These are phyloP conservation scores for Diaporthe amygdali DNA, from an alignment of 2,329 filamentous ascomycete species.

Conservation along the genomic window DNA sequence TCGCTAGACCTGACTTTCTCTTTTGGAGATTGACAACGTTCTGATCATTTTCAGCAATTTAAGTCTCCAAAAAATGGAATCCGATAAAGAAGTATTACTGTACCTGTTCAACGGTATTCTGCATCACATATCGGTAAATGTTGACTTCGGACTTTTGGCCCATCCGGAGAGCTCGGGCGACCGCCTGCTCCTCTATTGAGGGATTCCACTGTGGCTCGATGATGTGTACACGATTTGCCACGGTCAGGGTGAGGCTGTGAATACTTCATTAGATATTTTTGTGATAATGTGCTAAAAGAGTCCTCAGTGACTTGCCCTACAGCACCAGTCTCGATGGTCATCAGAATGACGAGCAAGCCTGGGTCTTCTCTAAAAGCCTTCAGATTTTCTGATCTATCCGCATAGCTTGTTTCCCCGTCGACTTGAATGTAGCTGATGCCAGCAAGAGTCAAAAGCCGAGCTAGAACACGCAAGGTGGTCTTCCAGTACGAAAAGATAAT, in stretches of 20 bases:
- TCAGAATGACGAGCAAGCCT: slow-evolving; percentile 49
- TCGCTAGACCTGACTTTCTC: too few species aligned
- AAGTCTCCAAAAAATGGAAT: too few species aligned
- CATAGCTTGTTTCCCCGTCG: slow-evolving; percentile 47
- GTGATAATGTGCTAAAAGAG: too few species aligned
- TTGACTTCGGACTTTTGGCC: slow-evolving; percentile 49
- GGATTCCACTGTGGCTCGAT: slow-evolving; percentile 63
- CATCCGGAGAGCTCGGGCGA: slow-evolving; percentile 52
- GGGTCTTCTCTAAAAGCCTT: slow-evolving; percentile 39
- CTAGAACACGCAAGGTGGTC: slow-evolving; percentile 44
- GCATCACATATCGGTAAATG: slow-evolving; percentile 51
- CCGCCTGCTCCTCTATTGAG: slow-evolving; percentile 55
- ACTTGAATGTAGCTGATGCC: slow-evolving; percentile 43
- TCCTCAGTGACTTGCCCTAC: too few species aligned
- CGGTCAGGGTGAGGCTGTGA: slow-evolving; percentile 50
- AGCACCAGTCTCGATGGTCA: slow-evolving; percentile 58
- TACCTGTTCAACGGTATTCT: slow-evolving; percentile 50
- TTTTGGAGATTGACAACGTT: too few species aligned
- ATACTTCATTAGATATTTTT: too few species aligned
- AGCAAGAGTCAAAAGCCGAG: slow-evolving; percentile 33
- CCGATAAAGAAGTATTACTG: too few species aligned
- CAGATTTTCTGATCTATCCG: slow-evolving; percentile 43
- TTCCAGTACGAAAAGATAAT: slow-evolving; percentile 55
- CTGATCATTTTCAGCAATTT: too few species aligned
- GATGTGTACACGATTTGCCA: slow-evolving; percentile 54